Evolutionary conservation across 139 green algal genomes (phyloP), one percentile per base, ranked within the genome.

Genomic region (Bryopsis sp.): DNA sequence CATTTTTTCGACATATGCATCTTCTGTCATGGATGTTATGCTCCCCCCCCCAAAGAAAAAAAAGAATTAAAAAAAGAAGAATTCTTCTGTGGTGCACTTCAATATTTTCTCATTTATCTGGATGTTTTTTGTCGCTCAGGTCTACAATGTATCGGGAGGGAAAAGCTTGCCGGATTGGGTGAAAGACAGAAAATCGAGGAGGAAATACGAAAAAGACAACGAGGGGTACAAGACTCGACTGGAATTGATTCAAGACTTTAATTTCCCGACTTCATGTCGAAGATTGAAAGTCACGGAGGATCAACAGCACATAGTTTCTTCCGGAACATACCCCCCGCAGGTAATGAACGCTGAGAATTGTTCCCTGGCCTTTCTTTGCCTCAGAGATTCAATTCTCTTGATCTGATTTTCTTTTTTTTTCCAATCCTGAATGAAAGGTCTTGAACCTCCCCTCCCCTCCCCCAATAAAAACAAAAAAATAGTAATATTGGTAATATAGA

Each of bases 211-310:
- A 24, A 72, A 78, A 3, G 96, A 92, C 64, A 87, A 97, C 57
- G 89, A 91, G 5, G 84, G 88, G 39, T 94, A 90, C 72, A 70
- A 81, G 22, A 76, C 86, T 4, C 79, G 86, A 0, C 79, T 97
- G 38, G 92, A 98, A 77, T 83, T 98, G 24, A 67, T 98, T 5
- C 90, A 97, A 74, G 89, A 95, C 71, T 84, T 97, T 54, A 72
- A 85, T 24, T 98, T 99, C 72, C 85, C 88, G 0, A 79, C 82
- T 0, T 86, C 88, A 2, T 92, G 84, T 43, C 83, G 91, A 68
- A 81, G 84, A 33, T 77, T 98, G 37, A 97, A 97, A 73, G 54
- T 88, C 26, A 91, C 89, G 0, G 78, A 79, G 1, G 91, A 97
- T 67, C 84, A 86, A 19, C 72, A 96, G 59, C 97, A 89, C 75